Percentiles rank a stretch among this genome's conserved stretches.
phyloP scores from a whole-genome alignment of 78 protist genomes.

The Dictyostelium purpureum region DNA sequence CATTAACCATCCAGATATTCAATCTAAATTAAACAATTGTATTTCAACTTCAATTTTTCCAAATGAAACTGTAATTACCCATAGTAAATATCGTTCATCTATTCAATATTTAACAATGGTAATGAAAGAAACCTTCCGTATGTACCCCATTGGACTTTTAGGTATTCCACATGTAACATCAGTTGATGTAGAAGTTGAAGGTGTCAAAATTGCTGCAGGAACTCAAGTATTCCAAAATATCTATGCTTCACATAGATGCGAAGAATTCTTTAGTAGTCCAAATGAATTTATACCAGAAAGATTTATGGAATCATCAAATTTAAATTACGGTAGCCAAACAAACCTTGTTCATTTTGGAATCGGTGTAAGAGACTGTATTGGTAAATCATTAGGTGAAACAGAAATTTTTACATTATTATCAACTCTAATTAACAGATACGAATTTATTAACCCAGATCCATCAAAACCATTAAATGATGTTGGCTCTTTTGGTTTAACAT shows the following conservation, averaged over 20 bases:
- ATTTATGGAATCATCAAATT: background rate
- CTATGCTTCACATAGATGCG: background rate
- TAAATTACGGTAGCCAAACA: background rate
- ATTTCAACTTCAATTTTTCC: too few species aligned
- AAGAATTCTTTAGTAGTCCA: background rate
- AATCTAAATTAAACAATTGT: background rate
- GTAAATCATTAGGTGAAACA: background rate
- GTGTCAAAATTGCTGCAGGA: background rate
- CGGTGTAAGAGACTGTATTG: background rate
- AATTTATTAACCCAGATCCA: background rate
- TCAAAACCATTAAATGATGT: background rate
- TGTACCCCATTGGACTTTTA: conserved; percentile 3
- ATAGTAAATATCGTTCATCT: too few species aligned
- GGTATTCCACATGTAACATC: conserved; percentile 3
- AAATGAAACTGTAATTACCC: too few species aligned
- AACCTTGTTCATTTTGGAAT: background rate
- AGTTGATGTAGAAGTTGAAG: background rate
- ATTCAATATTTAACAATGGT: background rate
- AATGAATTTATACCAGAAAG: conserved; percentile 12
- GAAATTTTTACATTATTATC: background rate
- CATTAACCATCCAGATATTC: background rate
- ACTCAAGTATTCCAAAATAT: background rate
- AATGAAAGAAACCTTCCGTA: conserved; percentile 1
- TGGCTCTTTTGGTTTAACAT: background rate
- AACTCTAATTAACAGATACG: background rate